A percentile compares a stretch with the other conserved stretches of the same genome.
phyloP scores from a whole-genome alignment of 805 yeast species.

The Starmerella etchellsii region DNA sequence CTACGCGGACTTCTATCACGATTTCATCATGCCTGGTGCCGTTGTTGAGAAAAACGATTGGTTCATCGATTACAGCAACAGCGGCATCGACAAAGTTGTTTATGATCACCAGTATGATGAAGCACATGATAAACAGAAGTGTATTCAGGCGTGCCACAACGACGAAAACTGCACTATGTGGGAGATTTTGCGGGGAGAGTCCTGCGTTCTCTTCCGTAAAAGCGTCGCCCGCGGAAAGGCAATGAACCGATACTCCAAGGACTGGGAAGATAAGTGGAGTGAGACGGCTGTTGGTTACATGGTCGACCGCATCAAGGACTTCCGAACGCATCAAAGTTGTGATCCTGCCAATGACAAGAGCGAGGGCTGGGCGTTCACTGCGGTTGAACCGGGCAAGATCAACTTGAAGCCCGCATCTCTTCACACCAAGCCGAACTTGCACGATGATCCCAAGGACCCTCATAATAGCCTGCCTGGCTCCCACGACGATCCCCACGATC shows the following conservation, averaged over 20 bases:
- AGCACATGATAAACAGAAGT: conserved; percentile 10
- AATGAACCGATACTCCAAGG: conserved; percentile 1
- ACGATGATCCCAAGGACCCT: too few relatives aligned
- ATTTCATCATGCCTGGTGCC: conserved; percentile 25
- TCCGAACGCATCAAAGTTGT: conserved; percentile 12
- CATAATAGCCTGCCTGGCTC: not conserved
- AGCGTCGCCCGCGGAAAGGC: conserved; percentile 17
- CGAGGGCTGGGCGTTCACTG: not conserved
- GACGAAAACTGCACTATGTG: conserved; percentile 17
- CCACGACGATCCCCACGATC: not conserved
- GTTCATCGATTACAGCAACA: conserved; percentile 10
- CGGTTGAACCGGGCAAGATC: not conserved
- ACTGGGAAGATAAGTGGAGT: conserved; percentile 7
- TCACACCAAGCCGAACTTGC: too few relatives aligned
- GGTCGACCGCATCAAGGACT: conserved; percentile 25
- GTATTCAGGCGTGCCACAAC: conserved; percentile 14
- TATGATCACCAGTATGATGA: not conserved
- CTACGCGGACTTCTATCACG: conserved; percentile 25
- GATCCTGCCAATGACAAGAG: not conserved
- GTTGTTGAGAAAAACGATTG: conserved; percentile 19
- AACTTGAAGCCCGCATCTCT: too few relatives aligned
- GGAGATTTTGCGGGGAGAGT: conserved; percentile 6
- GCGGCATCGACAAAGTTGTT: conserved; percentile 2
- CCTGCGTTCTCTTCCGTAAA: conserved; percentile 11
- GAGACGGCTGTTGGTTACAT: conserved; percentile 23